Conservation (phyloP, 225 moss, liverwort and hornwort species). For the Thuidium tamariscinum region DNA sequence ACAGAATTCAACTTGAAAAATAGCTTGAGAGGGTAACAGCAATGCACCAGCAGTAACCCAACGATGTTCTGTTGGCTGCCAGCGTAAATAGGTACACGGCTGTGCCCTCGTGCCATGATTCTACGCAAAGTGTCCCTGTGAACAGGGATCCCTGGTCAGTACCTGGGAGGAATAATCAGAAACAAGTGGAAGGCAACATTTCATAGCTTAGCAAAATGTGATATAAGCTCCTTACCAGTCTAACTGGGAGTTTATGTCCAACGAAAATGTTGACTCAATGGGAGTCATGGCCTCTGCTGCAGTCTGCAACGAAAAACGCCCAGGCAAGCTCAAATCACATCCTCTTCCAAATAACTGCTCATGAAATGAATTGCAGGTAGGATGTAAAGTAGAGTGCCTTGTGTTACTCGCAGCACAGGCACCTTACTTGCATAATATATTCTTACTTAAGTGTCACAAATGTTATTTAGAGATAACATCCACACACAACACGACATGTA, state of each 20-base stretch:
- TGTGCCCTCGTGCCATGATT: slow-evolving; percentile 60
- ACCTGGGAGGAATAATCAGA: neutral
- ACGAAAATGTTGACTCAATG: slow-evolving; percentile 56
- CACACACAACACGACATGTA: neutral
- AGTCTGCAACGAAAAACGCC: slow-evolving; percentile 20
- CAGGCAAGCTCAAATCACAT: neutral
- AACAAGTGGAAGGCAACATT: neutral
- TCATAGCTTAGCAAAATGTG: neutral
- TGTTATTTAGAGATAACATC: neutral
- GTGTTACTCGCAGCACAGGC: neutral
- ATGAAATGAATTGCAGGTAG: neutral
- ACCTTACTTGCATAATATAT: neutral
- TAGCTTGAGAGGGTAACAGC: neutral
- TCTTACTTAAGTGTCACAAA: neutral
- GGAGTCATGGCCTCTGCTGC: slow-evolving; percentile 61
- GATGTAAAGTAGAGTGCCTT: neutral
- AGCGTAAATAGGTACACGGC: slow-evolving; percentile 53
- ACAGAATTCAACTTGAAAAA: neutral
- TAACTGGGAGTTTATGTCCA: slow-evolving; percentile 42
- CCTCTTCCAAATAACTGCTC: neutral
- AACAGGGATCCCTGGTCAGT: neutral
- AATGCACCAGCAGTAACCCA: slow-evolving; percentile 48
- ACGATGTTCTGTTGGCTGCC: slow-evolving; percentile 38
- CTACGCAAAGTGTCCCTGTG: slow-evolving; percentile 38
- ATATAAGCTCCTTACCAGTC: slow-evolving; percentile 20